Evolutionary conservation across 768 basidiomycete species (phyloP).

Genomic region (Termitomyces sp.): DNA sequence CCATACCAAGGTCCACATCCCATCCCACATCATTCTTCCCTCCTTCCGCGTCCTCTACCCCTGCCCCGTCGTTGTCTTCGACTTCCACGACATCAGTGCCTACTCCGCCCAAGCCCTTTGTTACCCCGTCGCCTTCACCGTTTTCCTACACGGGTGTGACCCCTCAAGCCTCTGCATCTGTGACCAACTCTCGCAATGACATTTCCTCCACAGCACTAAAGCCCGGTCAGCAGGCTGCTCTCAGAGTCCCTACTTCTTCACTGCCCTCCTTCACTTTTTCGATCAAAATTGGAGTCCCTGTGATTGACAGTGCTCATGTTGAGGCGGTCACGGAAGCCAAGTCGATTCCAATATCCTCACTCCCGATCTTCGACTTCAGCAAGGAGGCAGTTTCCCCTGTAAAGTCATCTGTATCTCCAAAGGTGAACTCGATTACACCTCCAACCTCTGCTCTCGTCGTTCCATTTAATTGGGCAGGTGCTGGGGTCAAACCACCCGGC

Average conservation of each 20-base stretch:
- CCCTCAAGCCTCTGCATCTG: neutral
- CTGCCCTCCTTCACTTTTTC: conserved; percentile 37
- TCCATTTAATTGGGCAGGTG: conserved; percentile 13
- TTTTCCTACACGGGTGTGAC: neutral
- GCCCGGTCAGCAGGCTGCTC: conserved; percentile 27
- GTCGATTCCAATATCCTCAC: conserved; percentile 31
- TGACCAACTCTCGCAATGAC: neutral
- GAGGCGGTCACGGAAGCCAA: conserved; percentile 35
- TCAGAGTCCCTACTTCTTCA: conserved; percentile 21
- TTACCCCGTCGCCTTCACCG: neutral
- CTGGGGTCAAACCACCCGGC: conserved; percentile 8
- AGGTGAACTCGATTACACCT: neutral
- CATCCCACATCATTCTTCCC: neutral
- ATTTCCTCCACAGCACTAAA: neutral
- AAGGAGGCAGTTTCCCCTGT: neutral
- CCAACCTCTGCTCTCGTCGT: neutral
- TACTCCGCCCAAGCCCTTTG: neutral
- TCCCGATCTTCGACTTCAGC: conserved; percentile 44
- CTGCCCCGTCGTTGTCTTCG: neutral
- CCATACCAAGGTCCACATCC: neutral
- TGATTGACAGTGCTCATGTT: conserved; percentile 17
- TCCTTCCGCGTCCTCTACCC: neutral
- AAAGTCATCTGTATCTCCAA: neutral
- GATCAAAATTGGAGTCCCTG: conserved; percentile 18
- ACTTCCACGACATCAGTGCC: neutral